Evolutionary conservation across 495 filamentous ascomycete genomes (phyloP).

Genomic region (Glonium stellatum): DNA sequence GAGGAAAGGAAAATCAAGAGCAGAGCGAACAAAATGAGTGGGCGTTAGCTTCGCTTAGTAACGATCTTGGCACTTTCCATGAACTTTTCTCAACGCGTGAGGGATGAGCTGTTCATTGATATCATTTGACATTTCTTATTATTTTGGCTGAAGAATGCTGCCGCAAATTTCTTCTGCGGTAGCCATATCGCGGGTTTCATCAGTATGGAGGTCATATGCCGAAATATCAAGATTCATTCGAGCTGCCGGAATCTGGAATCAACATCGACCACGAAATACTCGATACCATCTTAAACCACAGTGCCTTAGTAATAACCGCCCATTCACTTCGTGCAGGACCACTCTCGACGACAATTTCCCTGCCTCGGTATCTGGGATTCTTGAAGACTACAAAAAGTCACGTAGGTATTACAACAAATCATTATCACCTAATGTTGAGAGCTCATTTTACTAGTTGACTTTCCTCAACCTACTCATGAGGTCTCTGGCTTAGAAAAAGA

Average conservation of each 20-base stretch:
- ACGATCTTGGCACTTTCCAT: not conserved
- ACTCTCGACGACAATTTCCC: not conserved
- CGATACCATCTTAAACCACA: not conserved
- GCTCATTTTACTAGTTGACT: conserved; percentile 40
- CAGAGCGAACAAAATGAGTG: conserved; percentile 6
- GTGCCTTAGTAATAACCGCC: not conserved
- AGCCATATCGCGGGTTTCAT: not conserved
- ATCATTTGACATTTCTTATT: not conserved
- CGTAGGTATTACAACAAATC: conserved; percentile 35
- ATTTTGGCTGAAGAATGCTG: not conserved
- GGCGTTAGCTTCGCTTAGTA: conserved; percentile 14
- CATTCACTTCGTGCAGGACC: not conserved
- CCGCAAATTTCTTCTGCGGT: not conserved
- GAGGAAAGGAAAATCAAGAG: conserved; percentile 52
- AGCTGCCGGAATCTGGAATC: conserved; percentile 5
- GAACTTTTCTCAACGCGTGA: too few relatives aligned
- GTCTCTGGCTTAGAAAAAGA: not conserved
- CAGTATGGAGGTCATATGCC: conserved; percentile 35
- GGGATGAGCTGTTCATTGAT: not conserved
- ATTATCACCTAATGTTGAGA: not conserved
- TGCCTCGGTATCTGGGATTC: conserved; percentile 15
- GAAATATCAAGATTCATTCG: conserved; percentile 40
- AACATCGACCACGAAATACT: not conserved
- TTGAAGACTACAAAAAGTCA: conserved; percentile 46
- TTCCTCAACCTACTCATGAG: conserved; percentile 45